A percentile compares a stretch with the other conserved stretches of the same genome.
Evolutionary conservation across 164 flowering plant genomes (phyloP).

Genomic region (Nymphaea thermarum): DNA sequence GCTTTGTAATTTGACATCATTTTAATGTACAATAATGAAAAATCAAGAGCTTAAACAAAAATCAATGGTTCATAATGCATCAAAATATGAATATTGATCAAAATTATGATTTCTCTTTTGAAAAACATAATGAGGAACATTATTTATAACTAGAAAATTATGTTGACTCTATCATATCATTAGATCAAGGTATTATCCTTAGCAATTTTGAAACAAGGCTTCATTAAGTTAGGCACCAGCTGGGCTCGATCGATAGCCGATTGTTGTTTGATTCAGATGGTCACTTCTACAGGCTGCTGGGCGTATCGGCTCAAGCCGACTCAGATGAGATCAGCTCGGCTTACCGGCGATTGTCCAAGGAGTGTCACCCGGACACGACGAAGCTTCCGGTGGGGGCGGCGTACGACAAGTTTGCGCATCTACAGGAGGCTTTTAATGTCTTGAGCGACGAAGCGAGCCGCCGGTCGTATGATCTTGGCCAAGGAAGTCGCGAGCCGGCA

Average conservation of each 20-base stretch:
- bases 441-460: conserved; percentile 64
- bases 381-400: conserved; percentile 61
- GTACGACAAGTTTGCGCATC: conserved; percentile 70
- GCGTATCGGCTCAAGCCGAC: conserved; percentile 59
- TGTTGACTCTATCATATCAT: neutral
- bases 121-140: too few relatives aligned
- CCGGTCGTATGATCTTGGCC: conserved; percentile 56
- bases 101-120: too few relatives aligned
- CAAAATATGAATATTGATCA: too few relatives aligned
- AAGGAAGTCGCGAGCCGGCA: conserved; percentile 67
- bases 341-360: conserved; percentile 67
- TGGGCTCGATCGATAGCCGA: too few relatives aligned
- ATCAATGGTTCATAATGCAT: too few relatives aligned
- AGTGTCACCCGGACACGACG: conserved; percentile 92
- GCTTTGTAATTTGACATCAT: too few relatives aligned
- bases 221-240: neutral
- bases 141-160: too few relatives aligned
- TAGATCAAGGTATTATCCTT: neutral
- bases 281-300: conserved; percentile 42
- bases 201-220: neutral
- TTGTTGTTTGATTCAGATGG: neutral
- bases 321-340: conserved; percentile 82
- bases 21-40: too few relatives aligned
- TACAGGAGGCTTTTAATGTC: conserved; percentile 50
- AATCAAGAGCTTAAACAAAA: too few relatives aligned